Conservation (phyloP, 2,329 filamentous ascomycete genomes). For the Drechslera avenae region DNA sequence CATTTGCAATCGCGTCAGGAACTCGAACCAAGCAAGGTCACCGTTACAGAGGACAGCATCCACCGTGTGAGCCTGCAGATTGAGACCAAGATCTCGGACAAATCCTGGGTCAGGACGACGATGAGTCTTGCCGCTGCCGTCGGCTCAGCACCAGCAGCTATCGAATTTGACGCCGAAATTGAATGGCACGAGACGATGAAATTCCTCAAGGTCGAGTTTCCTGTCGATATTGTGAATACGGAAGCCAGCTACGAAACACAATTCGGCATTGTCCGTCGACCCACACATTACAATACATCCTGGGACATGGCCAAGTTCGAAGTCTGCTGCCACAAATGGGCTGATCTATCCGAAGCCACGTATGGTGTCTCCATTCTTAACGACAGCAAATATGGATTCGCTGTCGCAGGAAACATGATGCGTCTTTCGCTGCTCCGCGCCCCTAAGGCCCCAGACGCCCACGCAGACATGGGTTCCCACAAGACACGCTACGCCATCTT, state of each 20-base stretch:
- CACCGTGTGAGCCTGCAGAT: constrained; percentile 83
- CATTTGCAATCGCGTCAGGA: constrained; percentile 86
- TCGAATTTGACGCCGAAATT: constrained; percentile 84
- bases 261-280: constrained; percentile 84
- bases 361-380: constrained; percentile 94
- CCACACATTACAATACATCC: constrained; percentile 96
- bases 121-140: constrained; percentile 77
- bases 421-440: constrained; percentile 82
- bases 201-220: constrained; percentile 98
- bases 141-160: constrained; percentile 67
- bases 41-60: constrained; percentile 71
- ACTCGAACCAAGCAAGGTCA: constrained; percentile 69
- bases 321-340: constrained; percentile 94
- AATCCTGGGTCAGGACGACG: constrained; percentile 84
- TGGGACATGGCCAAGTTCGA: constrained; percentile 99
- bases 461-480: constrained; percentile 93
- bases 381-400: constrained; percentile 95
- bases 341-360: constrained; percentile 83
- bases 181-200: constrained; percentile 98
- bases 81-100: constrained; percentile 83
- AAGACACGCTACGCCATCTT: constrained; percentile 88
- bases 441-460: constrained; percentile 88
- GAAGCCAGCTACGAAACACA: constrained; percentile 96
- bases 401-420: constrained; percentile 87
- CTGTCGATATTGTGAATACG: constrained; percentile 86